Evolutionary conservation across 331 rosid species (phyloP), one percentile per base, ranked within the genome.

Genomic region (Quercus phellos): DNA sequence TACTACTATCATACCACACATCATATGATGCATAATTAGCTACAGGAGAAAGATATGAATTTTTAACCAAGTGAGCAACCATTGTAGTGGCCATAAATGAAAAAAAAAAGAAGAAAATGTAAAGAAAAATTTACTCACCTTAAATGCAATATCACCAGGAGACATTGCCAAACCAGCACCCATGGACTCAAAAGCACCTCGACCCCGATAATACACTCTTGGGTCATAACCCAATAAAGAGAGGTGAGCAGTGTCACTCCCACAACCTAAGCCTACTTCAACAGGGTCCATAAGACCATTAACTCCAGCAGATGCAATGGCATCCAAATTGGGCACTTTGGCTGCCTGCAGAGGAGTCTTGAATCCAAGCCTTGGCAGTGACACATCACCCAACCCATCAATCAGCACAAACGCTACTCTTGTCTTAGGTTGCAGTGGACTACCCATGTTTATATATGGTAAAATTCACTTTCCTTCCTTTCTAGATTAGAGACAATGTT

Each of bases 131-230:
- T 26, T 55, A 78, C 84, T 72, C 55, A 89, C 99, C 94, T 92
- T 94, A 73, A 91, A 94, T 75, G 99, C 99, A 80, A 94, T 94
- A 79, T 94, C 98, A 73, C 97, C 99, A 24, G 99, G 99, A 66
- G 92, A 92, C 98, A 94, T 94, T 69, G 94, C 99, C 84, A 94
- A 85, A 74, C 99, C 99, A 59, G 98, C 99, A 42, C 99, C 99
- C 98, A 94, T 94, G 78, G 98, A 94, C 82, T 94, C 98, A 77
- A 94, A 94, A 24, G 98, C 98, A 64, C 99, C 99, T 27, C 99
- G 90, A 54, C 99, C 99, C 1, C 88, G 91, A 59, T 94, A 94
- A 88, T 92, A 94, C 59, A 92, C 87, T 79, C 96, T 90, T 12
- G 98, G 99, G 70, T 94, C 90, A 51, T 94, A 92, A 53, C 97